These are phyloP conservation scores for Maudiozyma pseudohumilis DNA, from an alignment of 805 yeast species.

Conservation along the genomic window DNA sequence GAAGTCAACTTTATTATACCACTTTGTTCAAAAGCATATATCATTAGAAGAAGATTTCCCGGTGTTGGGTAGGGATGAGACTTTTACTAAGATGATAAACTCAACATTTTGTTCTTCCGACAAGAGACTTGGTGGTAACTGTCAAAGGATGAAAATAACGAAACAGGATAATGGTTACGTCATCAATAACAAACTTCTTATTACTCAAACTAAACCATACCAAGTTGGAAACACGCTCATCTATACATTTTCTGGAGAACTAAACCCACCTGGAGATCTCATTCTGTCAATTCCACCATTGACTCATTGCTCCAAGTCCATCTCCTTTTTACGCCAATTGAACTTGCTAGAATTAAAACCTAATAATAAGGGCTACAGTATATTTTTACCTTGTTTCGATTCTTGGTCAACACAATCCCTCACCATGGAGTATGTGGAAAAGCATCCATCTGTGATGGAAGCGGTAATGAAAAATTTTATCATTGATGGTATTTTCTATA, in stretches of 20 bases:
- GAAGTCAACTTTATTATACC: constrained; percentile 44
- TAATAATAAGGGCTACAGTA: constrained; percentile 57
- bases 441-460: constrained; percentile 42
- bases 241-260: constrained; percentile 50
- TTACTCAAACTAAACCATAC: constrained; percentile 35
- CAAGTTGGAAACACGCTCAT: constrained; percentile 56
- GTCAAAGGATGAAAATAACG: constrained; percentile 48
- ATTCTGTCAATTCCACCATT: constrained; percentile 56
- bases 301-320: constrained; percentile 53
- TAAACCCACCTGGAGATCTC: constrained; percentile 55
- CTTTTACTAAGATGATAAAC: constrained; percentile 31
- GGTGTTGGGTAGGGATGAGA: not conserved
- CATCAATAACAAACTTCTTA: constrained; percentile 48
- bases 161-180: constrained; percentile 21
- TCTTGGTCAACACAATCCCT: constrained; percentile 63
- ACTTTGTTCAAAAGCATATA: constrained; percentile 35
- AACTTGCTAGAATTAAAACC: constrained; percentile 43
- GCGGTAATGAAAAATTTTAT: constrained; percentile 48
- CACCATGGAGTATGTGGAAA: constrained; percentile 46
- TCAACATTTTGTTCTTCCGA: constrained; percentile 47
- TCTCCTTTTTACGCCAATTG: constrained; percentile 45
- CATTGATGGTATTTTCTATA: constrained; percentile 54
- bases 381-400: constrained; percentile 65
- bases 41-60: constrained; percentile 16
- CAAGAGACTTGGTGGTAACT: constrained; percentile 45